Percentiles rank a stretch among this genome's conserved stretches.
These are phyloP conservation scores for Candida mattraensis DNA, from an alignment of 805 yeast genomes.

Conservation along the genomic window DNA sequence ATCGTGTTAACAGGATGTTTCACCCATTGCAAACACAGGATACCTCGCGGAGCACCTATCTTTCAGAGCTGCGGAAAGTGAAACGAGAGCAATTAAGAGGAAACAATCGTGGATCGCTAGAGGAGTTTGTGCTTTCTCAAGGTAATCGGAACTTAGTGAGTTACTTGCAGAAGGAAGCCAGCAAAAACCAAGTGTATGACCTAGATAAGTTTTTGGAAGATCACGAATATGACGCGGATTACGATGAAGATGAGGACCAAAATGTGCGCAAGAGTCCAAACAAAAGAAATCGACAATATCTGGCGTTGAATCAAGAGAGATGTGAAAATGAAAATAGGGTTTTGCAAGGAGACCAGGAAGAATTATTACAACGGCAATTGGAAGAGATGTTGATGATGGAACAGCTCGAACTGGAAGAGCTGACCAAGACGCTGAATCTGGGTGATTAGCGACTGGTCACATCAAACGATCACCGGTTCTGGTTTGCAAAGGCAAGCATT, in stretches of 20 bases:
- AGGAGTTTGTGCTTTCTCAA: slow-evolving; percentile 27
- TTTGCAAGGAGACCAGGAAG: too few species aligned
- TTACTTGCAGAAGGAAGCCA: slow-evolving; percentile 23
- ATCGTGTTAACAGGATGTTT: slow-evolving; percentile 22
- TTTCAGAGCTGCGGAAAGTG: slow-evolving; percentile 10
- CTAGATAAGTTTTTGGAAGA: slow-evolving; percentile 20
- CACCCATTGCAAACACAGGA: slow-evolving; percentile 18
- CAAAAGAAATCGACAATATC: neutral
- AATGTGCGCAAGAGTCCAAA: slow-evolving; percentile 3
- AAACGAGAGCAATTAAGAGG: slow-evolving; percentile 16
- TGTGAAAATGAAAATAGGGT: too few species aligned
- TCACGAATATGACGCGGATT: slow-evolving; percentile 28
- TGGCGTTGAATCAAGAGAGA: too few species aligned
- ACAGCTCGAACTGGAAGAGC: slow-evolving; percentile 31
- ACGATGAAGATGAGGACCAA: slow-evolving; percentile 27
- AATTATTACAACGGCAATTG: slow-evolving; percentile 24
- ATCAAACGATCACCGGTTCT: neutral
- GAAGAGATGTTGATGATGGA: slow-evolving; percentile 30
- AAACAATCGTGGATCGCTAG: slow-evolving; percentile 27
- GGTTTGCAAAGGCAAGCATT: too few species aligned
- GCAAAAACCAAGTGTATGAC: slow-evolving; percentile 15
- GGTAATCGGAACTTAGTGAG: slow-evolving; percentile 18
- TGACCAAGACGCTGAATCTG: slow-evolving; percentile 25
- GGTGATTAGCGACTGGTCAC: slow-evolving; percentile 5
- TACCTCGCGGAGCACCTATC: slow-evolving; percentile 2